Base-by-base conservation (phyloP, 257 asterid species). In the Coffea eugenioides region DNA sequence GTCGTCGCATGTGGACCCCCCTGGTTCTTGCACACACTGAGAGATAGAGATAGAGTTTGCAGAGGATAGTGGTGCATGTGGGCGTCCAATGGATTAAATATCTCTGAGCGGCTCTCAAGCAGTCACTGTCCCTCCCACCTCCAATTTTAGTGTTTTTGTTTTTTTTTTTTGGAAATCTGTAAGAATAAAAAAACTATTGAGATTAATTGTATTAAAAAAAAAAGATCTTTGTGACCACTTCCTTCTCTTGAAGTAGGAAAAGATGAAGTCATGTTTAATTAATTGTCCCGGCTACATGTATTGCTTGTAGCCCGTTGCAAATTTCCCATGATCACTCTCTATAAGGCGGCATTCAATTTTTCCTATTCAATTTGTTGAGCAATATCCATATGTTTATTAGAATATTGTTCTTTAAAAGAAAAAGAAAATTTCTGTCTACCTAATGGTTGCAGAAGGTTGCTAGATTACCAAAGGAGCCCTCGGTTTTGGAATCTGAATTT, bases 1-100 rank as follows among this genome's bases (percentile, higher is more conserved):
- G 10, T 49, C 20, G 10, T 62, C 20, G 69, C 45, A 56, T 31
- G 57, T 77, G 80, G 84, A 69, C 80, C 80, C 76, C 75, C 10
- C 5, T 18, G 23, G 41, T 34, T 39, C n/a, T 12, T 31, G 16
- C 66, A 23, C 51, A 13, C 21, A 23, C 75, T 16, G 70, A 31
- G 80, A 56, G 75, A n/a, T 56, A 31, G 41, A 75, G 80, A 41
- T 71, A 57, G 76, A 49, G 49, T 11, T 76, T 62, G 79, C 74
- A 46, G 71, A 71, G 21, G 62, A 51, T 73, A 36, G 57, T 34
- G 83, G 62, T 41, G 75, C 79, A 73, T 80, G 83, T 65, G 75
- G 73, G 15, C 20, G 15, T 70, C 5, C 54, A 34, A 48, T 2
- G 5, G 54, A 70, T 34, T 70, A 70, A 43, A 21, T 9, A 43